Evolutionary conservation across 352 stramenopile genomes (phyloP), one percentile per base, ranked within the genome.

Genomic region (Pelagophyceae sp.): DNA sequence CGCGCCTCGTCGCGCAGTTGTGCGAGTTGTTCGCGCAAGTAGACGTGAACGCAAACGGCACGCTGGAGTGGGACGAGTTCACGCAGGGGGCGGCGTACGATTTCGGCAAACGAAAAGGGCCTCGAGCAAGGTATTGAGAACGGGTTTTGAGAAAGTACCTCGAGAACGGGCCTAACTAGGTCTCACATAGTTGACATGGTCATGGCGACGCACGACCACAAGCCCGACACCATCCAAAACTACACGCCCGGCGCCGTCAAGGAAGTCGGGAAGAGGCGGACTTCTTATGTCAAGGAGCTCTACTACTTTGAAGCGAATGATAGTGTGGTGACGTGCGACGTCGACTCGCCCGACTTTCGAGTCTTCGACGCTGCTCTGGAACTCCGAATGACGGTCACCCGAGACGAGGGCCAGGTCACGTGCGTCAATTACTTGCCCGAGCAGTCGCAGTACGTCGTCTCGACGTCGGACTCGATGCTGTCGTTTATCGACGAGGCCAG

Each of bases 1-100:
- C 83, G 31, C 85, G 93, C 80, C 86, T 94, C 29, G 87, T 93
- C 15, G 88, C 89, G 6, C 91, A 94, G 58, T 80, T 95, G 23
- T 93, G 87, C 72, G 90, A 95, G 78, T 87, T 95, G 60, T 95
- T 95, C 64, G 90, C 88, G 32, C 89, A 95, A 80, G 94, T 95
- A 72, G 90, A 95, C 80, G 92, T 95, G 78, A 94, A 95, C 72
- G 90, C 88, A 65, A 90, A 95, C 79, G 90, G 89, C 1, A 91
- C 88, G n/a, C 92, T 94, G 88, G 90, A 95, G 79, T 95, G 90
- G 90, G 90, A 94, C 72, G 90, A 95, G 80, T 95, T 95, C 77
- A 95, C 90, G n/a, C n/a, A n/a, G n/a, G n/a, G n/a, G n/a, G n/a
- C n/a, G n/a, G n/a, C n/a, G n/a, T n/a, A n/a, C n/a, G n/a, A n/a